Conservation (phyloP, 2,329 filamentous ascomycete species). For the Pseudogymnoascus sp. region DNA sequence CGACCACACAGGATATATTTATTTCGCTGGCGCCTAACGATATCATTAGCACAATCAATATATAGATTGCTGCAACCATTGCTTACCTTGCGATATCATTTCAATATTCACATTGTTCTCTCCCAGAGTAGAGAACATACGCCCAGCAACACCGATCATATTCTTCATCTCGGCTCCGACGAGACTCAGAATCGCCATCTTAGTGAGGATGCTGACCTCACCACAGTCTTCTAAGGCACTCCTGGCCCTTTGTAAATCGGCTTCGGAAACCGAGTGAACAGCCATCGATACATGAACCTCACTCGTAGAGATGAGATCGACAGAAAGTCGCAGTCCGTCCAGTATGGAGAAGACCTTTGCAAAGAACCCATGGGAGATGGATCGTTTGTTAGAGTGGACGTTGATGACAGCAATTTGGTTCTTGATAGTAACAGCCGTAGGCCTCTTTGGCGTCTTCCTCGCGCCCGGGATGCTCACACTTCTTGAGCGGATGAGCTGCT, state of each 20-base stretch:
- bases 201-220: conserved; percentile 78
- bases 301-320: conserved; percentile 91
- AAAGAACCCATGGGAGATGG: conserved; percentile 92
- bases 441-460: conserved; percentile 58
- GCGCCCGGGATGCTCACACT: conserved; percentile 33
- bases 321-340: conserved; percentile 76
- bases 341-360: conserved; percentile 89
- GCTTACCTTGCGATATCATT: conserved; percentile 95
- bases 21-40: conserved; percentile 85
- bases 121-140: conserved; percentile 90
- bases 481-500: conserved; percentile 44
- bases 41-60: conserved; percentile 1
- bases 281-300: conserved; percentile 98
- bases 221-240: conserved; percentile 72
- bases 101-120: conserved; percentile 95
- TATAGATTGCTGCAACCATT: neutral
- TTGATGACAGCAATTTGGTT: conserved; percentile 95
- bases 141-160: conserved; percentile 87
- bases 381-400: conserved; percentile 94
- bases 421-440: conserved; percentile 93
- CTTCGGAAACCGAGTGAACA: conserved; percentile 62
- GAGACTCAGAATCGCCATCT: conserved; percentile 93
- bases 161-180: conserved; percentile 97
- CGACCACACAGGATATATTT: conserved; percentile 97
- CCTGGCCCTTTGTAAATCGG: conserved; percentile 58